Percentiles rank a stretch among this genome's conserved stretches.
phyloP scores from a whole-genome alignment of 495 filamentous ascomycete species.

The Bombardia bombarda region DNA sequence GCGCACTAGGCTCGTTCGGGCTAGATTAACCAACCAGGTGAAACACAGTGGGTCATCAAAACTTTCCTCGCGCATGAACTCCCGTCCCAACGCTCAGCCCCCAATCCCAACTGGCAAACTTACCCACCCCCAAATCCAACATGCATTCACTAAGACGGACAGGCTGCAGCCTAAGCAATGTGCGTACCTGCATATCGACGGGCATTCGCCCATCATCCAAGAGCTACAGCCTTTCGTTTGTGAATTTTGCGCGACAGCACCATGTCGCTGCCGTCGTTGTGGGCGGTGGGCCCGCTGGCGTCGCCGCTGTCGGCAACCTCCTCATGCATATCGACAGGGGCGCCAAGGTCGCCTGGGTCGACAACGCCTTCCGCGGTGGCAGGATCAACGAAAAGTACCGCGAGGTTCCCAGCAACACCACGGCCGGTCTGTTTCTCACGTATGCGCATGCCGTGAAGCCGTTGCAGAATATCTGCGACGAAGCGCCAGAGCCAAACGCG shows the following conservation, averaged over 20 bases:
- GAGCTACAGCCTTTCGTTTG: background rate
- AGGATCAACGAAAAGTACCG: constrained; percentile 8
- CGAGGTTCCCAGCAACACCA: constrained; percentile 17
- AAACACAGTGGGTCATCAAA: too few relatives aligned
- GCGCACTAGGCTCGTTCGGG: too few relatives aligned
- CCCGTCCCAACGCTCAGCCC: too few relatives aligned
- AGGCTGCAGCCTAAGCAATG: background rate
- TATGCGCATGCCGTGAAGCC: constrained; percentile 7
- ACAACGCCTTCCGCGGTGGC: constrained; percentile 10
- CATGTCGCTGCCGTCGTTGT: constrained; percentile 14
- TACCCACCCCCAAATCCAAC: constrained; percentile 1
- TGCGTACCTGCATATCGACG: background rate
- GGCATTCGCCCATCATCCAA: background rate
- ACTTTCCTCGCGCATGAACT: too few relatives aligned
- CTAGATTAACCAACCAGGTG: too few relatives aligned
- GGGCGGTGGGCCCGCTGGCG: constrained; percentile 17
- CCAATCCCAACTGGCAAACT: too few relatives aligned
- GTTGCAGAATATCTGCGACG: constrained; percentile 7
- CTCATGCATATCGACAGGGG: constrained; percentile 3
- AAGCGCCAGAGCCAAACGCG: constrained; percentile 5
- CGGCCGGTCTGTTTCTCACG: constrained; percentile 8
- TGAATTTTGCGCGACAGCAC: background rate
- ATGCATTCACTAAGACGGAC: background rate
- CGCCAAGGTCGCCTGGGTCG: constrained; percentile 16
- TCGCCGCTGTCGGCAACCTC: constrained; percentile 19